Evolutionary conservation across 176 grass and related monocot genomes (phyloP).

Genomic region (Eragrostis curvula): DNA sequence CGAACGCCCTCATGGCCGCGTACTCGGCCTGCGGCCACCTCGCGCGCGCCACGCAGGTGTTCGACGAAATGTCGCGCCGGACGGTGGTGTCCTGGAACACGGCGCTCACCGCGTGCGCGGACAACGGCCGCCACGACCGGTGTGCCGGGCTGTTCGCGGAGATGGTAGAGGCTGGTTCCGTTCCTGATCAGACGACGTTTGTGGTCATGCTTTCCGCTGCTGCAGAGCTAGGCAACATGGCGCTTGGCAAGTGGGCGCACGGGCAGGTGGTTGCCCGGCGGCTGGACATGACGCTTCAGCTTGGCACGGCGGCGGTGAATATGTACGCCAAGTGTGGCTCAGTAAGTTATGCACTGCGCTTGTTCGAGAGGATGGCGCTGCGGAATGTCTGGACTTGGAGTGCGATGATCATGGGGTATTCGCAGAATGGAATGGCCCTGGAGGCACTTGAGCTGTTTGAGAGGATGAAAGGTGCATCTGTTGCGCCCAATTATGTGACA

Average conservation of each 20-base stretch:
- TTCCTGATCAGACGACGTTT: slow-evolving; percentile 54
- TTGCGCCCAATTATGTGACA: slow-evolving; percentile 59
- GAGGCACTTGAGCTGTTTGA: slow-evolving; percentile 50
- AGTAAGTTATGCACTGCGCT: slow-evolving; percentile 20
- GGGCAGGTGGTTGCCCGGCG: slow-evolving; percentile 42
- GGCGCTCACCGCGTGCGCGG: slow-evolving; percentile 36
- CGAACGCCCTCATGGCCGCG: slow-evolving; percentile 46
- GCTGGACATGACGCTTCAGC: slow-evolving; percentile 50
- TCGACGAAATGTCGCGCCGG: slow-evolving; percentile 58
- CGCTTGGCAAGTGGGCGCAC: slow-evolving; percentile 55
- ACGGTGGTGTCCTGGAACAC: slow-evolving; percentile 71
- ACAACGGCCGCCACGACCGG: slow-evolving; percentile 7
- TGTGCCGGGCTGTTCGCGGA: slow-evolving; percentile 18
- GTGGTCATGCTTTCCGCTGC: slow-evolving; percentile 57
- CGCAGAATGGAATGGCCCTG: slow-evolving; percentile 45
- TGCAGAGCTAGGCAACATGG: slow-evolving; percentile 48
- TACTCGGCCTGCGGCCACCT: slow-evolving; percentile 46
- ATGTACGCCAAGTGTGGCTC: slow-evolving; percentile 67
- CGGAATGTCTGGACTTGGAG: slow-evolving; percentile 77
- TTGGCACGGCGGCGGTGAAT: slow-evolving; percentile 53
- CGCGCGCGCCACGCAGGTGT: slow-evolving; percentile 33
- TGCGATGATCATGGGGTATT: slow-evolving; percentile 59
- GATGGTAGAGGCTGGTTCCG: slow-evolving; percentile 47
- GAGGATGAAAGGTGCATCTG: slow-evolving; percentile 39
- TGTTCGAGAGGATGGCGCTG: slow-evolving; percentile 47